Base-by-base conservation (phyloP, 768 basidiomycete genomes). In the Kwoniella dejecticola region DNA sequence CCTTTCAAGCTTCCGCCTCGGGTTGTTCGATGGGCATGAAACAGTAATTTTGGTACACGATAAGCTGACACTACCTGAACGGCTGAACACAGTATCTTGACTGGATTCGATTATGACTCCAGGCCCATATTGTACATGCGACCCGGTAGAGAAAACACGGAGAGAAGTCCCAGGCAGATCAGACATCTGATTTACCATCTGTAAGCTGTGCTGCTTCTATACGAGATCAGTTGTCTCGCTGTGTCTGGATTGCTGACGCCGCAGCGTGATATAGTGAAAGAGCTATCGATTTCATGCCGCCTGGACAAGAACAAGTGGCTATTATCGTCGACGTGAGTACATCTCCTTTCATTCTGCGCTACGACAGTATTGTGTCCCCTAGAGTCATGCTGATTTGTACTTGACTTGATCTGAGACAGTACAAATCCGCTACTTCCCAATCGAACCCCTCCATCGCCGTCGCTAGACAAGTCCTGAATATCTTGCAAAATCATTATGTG, bases 61-160 rank as follows among this genome's bases (percentile, higher is more conserved):
- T n/a, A n/a, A n/a, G n/a, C n/a, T n/a, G n/a, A n/a, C n/a, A n/a
- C n/a, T n/a, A n/a, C n/a, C n/a, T n/a, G n/a, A n/a, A n/a, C n/a
- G n/a, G n/a, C n/a, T n/a, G n/a, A n/a, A n/a, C n/a, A n/a, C 66
- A 91, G 90, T 45, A 83, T 92, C 47, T 79, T 92, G 46, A 90
- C 86, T 56, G 91, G 91, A 6, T 93, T 92, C 67, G 91, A 94
- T 79, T 83, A 82, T 52, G 89, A 91, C 57, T 90, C 89, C 4
- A 82, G 91, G n/a, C 91, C 91, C 0, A 87, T 93, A 42, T 81
- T 94, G 13, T 92, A 91, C 79, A 87, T 94, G 86, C 86, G 90
- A 15, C 91, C 91, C 0, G 90, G 90, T 26, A 83, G 85, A 61
- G 90, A 94, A 75, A 93, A 92, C 76, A 92, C 91, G 7, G 84